Percentiles rank a stretch among this genome's conserved stretches.
Evolutionary conservation across 768 basidiomycete species (phyloP).

Genomic region (Tricholomella constricta): DNA sequence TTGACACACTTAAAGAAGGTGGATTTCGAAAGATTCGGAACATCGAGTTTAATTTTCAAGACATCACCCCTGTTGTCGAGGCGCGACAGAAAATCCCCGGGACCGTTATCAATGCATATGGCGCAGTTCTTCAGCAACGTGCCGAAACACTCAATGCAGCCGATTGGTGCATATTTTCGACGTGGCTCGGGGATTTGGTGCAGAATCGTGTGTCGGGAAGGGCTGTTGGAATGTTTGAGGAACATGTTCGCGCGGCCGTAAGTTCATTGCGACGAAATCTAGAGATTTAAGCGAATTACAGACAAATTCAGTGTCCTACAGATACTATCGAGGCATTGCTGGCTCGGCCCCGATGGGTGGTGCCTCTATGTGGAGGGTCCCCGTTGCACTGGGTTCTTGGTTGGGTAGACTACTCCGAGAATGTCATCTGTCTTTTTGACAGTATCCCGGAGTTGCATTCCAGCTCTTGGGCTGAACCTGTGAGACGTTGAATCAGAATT

Average conservation of each 20-base stretch:
- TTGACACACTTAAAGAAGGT: background rate
- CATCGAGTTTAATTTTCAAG: background rate
- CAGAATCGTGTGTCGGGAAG: too few relatives aligned
- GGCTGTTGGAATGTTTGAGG: background rate
- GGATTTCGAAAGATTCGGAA: background rate
- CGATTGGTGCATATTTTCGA: background rate
- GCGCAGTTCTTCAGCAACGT: background rate
- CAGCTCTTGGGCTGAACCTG: background rate
- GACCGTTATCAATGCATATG: background rate
- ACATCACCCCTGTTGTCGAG: background rate
- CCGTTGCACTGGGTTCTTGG: background rate
- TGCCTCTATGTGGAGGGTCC: background rate
- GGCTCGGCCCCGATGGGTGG: background rate
- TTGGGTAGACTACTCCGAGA: background rate
- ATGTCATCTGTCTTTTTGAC: background rate
- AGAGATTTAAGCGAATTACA: background rate
- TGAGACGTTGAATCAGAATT: background rate
- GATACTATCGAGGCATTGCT: background rate
- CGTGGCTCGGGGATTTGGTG: background rate
- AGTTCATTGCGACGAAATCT: background rate
- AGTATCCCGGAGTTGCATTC: background rate
- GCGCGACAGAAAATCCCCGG: background rate
- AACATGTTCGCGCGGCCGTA: background rate
- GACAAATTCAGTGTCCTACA: background rate
- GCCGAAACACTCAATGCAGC: background rate